Evolutionary conservation across 1,284 basidiomycete genomes (phyloP).

Genomic region (Irpex rosettiformis): DNA sequence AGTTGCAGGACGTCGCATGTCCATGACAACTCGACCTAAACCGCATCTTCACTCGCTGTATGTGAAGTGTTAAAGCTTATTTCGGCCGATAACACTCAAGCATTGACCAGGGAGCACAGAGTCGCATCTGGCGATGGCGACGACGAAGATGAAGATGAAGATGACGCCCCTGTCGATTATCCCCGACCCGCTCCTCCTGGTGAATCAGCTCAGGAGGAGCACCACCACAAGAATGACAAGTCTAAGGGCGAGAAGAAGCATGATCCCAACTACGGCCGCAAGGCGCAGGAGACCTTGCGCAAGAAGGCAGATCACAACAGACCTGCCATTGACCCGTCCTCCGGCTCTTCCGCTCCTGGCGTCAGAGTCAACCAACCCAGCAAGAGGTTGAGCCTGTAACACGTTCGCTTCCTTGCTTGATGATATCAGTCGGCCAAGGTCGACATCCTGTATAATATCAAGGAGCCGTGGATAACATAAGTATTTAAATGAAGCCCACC

Average conservation of each 20-base stretch:
- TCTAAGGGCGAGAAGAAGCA: slow-evolving; percentile 52
- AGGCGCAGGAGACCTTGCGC: slow-evolving; percentile 42
- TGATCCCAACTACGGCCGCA: slow-evolving; percentile 45
- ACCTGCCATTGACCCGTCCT: slow-evolving; percentile 45
- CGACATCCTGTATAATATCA: not conserved
- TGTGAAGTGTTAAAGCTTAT: not conserved
- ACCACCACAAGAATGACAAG: slow-evolving; percentile 48
- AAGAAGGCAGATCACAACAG: slow-evolving; percentile 49
- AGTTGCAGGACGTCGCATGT: slow-evolving; percentile 62
- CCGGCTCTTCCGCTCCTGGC: slow-evolving; percentile 37
- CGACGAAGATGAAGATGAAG: slow-evolving; percentile 23
- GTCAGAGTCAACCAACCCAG: slow-evolving; percentile 61
- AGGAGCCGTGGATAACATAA: not conserved
- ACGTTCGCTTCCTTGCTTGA: not conserved
- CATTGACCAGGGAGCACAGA: slow-evolving; percentile 25
- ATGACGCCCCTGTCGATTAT: slow-evolving; percentile 49
- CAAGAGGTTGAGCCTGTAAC: slow-evolving; percentile 27
- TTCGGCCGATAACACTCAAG: not conserved
- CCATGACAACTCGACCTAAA: slow-evolving; percentile 40
- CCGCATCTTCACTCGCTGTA: slow-evolving; percentile 22
- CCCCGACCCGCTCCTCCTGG: slow-evolving; percentile 54
- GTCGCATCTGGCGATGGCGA: slow-evolving; percentile 15
- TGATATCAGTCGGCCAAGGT: too few relatives aligned
- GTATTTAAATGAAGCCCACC: not conserved
- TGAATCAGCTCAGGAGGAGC: slow-evolving; percentile 34